A percentile compares a stretch with the other conserved stretches of the same genome.
Evolutionary conservation across 2,329 filamentous ascomycete species (phyloP).

Genomic region (Didymella sp.): DNA sequence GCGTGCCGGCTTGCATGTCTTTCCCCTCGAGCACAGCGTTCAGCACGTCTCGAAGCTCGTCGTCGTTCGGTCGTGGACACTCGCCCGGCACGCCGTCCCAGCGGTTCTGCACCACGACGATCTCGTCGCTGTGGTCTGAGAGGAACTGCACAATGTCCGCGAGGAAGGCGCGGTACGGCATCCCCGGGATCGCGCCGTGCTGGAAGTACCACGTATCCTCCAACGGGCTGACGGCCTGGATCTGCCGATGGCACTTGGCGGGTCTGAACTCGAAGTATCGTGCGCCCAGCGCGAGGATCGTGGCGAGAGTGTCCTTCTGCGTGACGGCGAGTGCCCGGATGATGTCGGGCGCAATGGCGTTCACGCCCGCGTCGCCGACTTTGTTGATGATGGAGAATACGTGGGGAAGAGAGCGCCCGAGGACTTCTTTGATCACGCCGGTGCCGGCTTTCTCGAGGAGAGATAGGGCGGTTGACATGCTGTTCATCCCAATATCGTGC

Average conservation of each 20-base stretch:
- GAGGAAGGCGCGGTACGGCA: conserved; percentile 57
- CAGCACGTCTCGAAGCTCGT: conserved; percentile 52
- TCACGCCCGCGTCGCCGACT: conserved; percentile 36
- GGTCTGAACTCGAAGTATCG: conserved; percentile 63
- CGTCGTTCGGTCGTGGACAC: conserved; percentile 53
- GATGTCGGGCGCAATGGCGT: conserved; percentile 51
- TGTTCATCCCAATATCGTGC: conserved; percentile 62
- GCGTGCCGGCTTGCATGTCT: conserved; percentile 29
- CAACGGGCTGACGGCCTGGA: conserved; percentile 48
- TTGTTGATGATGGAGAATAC: conserved; percentile 39
- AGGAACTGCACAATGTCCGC: conserved; percentile 54
- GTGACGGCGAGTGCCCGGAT: conserved; percentile 59
- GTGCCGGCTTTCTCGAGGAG: conserved; percentile 51
- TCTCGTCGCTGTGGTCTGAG: conserved; percentile 52
- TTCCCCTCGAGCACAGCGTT: conserved; percentile 39
- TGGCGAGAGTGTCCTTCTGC: conserved; percentile 57
- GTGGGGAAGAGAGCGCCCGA: conserved; percentile 35
- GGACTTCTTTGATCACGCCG: conserved; percentile 41
- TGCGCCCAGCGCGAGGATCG: conserved; percentile 57
- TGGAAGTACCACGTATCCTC: conserved; percentile 60
- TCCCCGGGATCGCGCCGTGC: conserved; percentile 60
- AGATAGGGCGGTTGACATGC: conserved; percentile 52
- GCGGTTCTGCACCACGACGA: conserved; percentile 59
- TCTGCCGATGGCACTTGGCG: conserved; percentile 55
- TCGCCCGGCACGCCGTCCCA: conserved; percentile 60